These are phyloP conservation scores for Amauroascus verrucosus DNA, from an alignment of 2,329 filamentous ascomycete genomes.

Conservation along the genomic window DNA sequence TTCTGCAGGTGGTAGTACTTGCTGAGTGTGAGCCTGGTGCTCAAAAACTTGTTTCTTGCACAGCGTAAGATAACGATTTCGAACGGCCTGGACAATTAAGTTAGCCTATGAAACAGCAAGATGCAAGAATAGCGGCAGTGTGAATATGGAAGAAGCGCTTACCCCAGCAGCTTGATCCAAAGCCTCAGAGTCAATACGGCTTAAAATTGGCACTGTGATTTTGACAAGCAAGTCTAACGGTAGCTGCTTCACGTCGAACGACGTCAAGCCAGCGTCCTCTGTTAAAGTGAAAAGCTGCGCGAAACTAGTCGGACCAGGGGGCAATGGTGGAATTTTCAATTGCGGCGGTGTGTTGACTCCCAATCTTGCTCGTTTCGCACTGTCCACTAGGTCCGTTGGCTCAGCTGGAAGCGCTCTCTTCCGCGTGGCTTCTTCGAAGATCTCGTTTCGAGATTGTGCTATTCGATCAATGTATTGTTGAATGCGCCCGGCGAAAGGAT, in stretches of 20 bases:
- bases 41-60: slow-evolving; percentile 28
- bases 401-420: slow-evolving; percentile 67
- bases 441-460: slow-evolving; percentile 64
- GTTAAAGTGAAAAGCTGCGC: slow-evolving; percentile 83
- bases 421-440: slow-evolving; percentile 63
- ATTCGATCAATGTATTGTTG: slow-evolving; percentile 79
- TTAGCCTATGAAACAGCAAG: not conserved
- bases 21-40: slow-evolving; percentile 18
- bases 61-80: slow-evolving; percentile 30
- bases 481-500: slow-evolving; percentile 64
- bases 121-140: not conserved
- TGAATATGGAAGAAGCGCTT: slow-evolving; percentile 24
- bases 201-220: slow-evolving; percentile 70
- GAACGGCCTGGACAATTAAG: slow-evolving; percentile 25
- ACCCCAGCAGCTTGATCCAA: slow-evolving; percentile 65
- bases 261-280: slow-evolving; percentile 59
- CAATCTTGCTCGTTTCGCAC: slow-evolving; percentile 69
- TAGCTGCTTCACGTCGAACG: slow-evolving; percentile 73
- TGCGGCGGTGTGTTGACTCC: slow-evolving; percentile 42
- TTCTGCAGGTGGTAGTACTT: slow-evolving; percentile 24
- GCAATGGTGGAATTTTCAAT: slow-evolving; percentile 57
- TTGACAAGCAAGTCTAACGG: slow-evolving; percentile 65
- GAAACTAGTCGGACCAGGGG: slow-evolving; percentile 64
- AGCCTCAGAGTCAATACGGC: slow-evolving; percentile 56
- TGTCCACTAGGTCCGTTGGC: slow-evolving; percentile 60